A percentile compares a stretch with the other conserved stretches of the same genome.
These are phyloP conservation scores for Fomitopsis pulvina DNA, from an alignment of 768 basidiomycete species.

Conservation along the genomic window DNA sequence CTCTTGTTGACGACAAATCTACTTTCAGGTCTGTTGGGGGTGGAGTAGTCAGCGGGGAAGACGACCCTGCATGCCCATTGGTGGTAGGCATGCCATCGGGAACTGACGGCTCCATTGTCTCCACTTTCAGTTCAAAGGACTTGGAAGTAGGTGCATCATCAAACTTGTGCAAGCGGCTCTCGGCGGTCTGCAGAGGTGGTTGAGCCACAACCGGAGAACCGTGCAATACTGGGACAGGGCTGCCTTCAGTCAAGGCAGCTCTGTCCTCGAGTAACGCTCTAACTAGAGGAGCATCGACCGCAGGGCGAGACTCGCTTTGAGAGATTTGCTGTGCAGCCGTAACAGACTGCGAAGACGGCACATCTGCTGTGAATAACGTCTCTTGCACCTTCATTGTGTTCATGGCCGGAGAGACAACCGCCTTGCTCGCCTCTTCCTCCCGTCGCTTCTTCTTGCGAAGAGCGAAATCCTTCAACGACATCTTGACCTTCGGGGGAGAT, in stretches of 20 bases:
- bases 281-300: too few species aligned
- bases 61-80: too few species aligned
- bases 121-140: conserved; percentile 3
- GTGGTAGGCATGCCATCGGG: background rate
- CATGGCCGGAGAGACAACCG: background rate
- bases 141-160: background rate
- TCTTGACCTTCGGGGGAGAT: conserved; percentile 41
- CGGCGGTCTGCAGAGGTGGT: background rate
- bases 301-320: background rate
- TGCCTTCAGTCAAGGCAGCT: too few species aligned
- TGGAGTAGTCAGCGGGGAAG: background rate
- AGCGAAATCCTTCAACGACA: conserved; percentile 54
- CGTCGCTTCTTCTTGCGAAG: conserved; percentile 46
- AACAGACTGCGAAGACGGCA: background rate
- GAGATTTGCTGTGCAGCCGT: background rate
- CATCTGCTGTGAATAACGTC: too few species aligned
- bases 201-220: background rate
- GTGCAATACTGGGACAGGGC: background rate
- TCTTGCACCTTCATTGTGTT: background rate
- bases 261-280: too few species aligned
- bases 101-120: conserved; percentile 1
- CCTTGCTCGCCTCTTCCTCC: conserved; percentile 27
- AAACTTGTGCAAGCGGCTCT: background rate
- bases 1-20: background rate
- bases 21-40: background rate